Conservation (phyloP, 176 grass and related monocot genomes). For the Olyra latifolia region DNA sequence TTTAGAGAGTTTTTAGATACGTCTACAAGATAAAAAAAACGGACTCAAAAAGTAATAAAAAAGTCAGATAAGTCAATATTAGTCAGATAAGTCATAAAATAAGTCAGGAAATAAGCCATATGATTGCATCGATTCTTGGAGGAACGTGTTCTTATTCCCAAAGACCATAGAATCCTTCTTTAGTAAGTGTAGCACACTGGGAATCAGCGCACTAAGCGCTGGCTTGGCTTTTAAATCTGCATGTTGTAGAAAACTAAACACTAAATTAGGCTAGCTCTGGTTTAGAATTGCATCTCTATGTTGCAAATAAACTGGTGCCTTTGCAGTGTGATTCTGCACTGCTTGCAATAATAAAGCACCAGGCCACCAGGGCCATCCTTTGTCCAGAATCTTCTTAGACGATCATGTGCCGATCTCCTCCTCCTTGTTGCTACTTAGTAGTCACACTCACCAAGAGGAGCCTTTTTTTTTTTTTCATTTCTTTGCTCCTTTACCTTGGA, state of each 20-base stretch:
- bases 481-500: background rate
- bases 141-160: background rate
- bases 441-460: background rate
- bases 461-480: background rate
- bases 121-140: conserved; percentile 15
- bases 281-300: background rate
- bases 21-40: too few species aligned
- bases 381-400: background rate
- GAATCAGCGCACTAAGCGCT: background rate
- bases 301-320: background rate
- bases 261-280: background rate
- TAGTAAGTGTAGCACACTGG: background rate
- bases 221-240: background rate
- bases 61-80: too few species aligned
- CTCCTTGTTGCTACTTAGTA: background rate
- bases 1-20: too few species aligned
- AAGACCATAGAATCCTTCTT: conserved; percentile 4
- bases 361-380: background rate
- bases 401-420: background rate
- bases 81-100: too few species aligned
- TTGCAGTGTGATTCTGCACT: background rate
- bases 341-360: background rate
- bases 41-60: too few species aligned
- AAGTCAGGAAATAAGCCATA: too few species aligned
- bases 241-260: background rate